phyloP scores from a whole-genome alignment of 352 stramenopile species.

The Thalassiosira livingstoniorum region DNA sequence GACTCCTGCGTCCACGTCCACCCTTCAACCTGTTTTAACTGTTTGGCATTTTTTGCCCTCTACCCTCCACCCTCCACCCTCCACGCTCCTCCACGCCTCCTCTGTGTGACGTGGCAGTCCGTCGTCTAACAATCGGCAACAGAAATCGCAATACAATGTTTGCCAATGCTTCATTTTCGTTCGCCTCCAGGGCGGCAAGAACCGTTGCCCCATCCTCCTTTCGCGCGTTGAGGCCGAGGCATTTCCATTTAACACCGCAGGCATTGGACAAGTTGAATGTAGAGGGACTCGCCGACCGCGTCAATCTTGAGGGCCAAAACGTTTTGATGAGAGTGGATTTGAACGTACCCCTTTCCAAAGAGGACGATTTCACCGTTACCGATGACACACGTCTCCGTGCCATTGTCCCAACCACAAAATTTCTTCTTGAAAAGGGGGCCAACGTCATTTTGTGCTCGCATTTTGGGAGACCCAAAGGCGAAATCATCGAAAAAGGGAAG shows the following conservation, averaged over 20 bases:
- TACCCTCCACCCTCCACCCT: too few species aligned
- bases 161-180: not conserved
- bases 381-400: constrained; percentile 96
- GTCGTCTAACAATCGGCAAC: too few species aligned
- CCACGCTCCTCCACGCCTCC: too few species aligned
- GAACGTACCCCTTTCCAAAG: constrained; percentile 85
- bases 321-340: constrained; percentile 84
- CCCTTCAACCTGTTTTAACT: too few species aligned
- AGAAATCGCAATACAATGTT: constrained; percentile 24
- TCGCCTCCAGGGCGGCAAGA: not conserved
- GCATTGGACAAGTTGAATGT: constrained; percentile 82
- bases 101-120: too few species aligned
- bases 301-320: constrained; percentile 80
- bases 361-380: constrained; percentile 94
- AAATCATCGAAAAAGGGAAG: constrained; percentile 87
- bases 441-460: constrained; percentile 98
- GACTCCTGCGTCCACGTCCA: too few species aligned
- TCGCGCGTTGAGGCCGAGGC: constrained; percentile 8
- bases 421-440: constrained; percentile 94
- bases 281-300: constrained; percentile 75
- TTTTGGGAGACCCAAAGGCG: constrained; percentile 95
- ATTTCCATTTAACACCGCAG: constrained; percentile 60
- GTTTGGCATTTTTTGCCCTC: too few species aligned
- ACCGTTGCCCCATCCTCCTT: not conserved
- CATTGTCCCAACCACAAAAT: constrained; percentile 95